A percentile compares a stretch with the other conserved stretches of the same genome.
These are phyloP conservation scores for Rhodotorula sp. DNA, from an alignment of 1,284 basidiomycete genomes.

Conservation along the genomic window DNA sequence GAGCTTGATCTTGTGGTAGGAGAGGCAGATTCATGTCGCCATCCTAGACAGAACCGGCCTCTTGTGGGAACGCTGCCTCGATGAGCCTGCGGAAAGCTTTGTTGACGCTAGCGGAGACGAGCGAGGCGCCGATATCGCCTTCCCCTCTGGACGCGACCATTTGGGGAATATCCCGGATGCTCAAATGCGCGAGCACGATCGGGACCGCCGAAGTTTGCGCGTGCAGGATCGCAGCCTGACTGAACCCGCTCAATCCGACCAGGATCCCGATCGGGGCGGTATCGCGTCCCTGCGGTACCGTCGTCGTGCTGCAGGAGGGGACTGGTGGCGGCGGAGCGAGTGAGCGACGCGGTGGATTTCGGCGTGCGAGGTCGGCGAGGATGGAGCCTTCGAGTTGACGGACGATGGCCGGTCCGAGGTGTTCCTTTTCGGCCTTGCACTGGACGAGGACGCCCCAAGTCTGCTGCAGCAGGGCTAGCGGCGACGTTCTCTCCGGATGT, in stretches of 20 bases:
- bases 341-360: background rate
- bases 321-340: background rate
- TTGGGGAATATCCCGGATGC: too few relatives aligned
- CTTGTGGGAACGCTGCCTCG: background rate
- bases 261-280: conserved; percentile 18
- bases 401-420: conserved; percentile 23
- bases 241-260: conserved; percentile 26
- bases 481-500: too few relatives aligned
- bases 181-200: conserved; percentile 20
- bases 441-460: conserved; percentile 23
- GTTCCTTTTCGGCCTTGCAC: conserved; percentile 30
- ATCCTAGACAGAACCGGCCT: too few relatives aligned
- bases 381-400: conserved; percentile 38
- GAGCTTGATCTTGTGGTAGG: too few relatives aligned
- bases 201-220: conserved; percentile 12
- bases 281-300: too few relatives aligned
- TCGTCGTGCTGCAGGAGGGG: too few relatives aligned
- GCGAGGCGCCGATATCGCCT: too few relatives aligned
- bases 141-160: background rate
- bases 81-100: conserved; percentile 1
- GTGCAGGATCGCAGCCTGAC: conserved; percentile 6
- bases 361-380: background rate
- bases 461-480: too few relatives aligned
- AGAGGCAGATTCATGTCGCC: too few relatives aligned
- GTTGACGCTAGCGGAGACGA: background rate